phyloP scores from a whole-genome alignment of 2,329 filamentous ascomycete genomes.

The Pseudogymnoascus sp. region DNA sequence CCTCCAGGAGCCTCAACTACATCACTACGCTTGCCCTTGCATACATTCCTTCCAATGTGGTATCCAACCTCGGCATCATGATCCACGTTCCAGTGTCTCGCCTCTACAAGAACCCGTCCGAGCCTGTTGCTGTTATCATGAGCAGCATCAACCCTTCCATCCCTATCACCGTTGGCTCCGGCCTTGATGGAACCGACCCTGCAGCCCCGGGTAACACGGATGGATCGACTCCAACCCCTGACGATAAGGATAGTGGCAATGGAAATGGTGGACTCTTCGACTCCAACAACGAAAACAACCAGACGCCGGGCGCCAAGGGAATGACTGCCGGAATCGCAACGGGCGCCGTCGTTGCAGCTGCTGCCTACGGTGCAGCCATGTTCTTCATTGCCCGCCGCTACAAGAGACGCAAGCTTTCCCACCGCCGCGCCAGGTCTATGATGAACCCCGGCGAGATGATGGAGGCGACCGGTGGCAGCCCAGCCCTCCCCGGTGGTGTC shows the following conservation, averaged over 20 bases:
- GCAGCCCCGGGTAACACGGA: slow-evolving; percentile 28
- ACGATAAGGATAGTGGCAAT: slow-evolving; percentile 30
- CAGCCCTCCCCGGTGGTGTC: slow-evolving; percentile 42
- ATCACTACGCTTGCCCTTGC: slow-evolving; percentile 73
- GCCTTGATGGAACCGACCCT: slow-evolving; percentile 24
- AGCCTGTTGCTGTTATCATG: slow-evolving; percentile 66
- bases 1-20: slow-evolving; percentile 58
- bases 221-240: slow-evolving; percentile 30
- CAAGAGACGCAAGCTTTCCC: slow-evolving; percentile 53
- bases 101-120: slow-evolving; percentile 49
- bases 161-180: slow-evolving; percentile 33
- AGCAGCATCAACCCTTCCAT: slow-evolving; percentile 77
- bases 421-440: slow-evolving; percentile 54
- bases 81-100: slow-evolving; percentile 62
- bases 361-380: slow-evolving; percentile 66
- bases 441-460: slow-evolving; percentile 41
- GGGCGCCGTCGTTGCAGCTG: slow-evolving; percentile 56
- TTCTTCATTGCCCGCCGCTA: slow-evolving; percentile 66
- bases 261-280: slow-evolving; percentile 33
- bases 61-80: slow-evolving; percentile 59
- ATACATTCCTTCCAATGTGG: slow-evolving; percentile 63
- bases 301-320: slow-evolving; percentile 49
- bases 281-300: slow-evolving; percentile 30
- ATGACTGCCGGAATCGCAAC: slow-evolving; percentile 58
- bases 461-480: slow-evolving; percentile 28